Conservation (phyloP, 306 rosid genomes). For the Clitoria ternatea region DNA sequence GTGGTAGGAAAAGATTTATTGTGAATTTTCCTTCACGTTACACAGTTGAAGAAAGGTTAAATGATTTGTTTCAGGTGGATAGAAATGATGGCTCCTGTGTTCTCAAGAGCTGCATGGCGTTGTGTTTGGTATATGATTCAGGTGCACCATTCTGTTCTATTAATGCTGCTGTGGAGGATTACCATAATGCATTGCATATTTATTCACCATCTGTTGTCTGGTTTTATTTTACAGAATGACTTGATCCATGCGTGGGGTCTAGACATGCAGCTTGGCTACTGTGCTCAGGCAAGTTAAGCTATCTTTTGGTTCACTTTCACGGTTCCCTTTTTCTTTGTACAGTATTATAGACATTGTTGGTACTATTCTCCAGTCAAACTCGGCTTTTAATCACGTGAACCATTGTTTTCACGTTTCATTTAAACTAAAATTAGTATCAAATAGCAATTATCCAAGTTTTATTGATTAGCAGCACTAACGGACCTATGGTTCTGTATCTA, state of each 20-base stretch:
- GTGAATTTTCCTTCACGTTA: neutral
- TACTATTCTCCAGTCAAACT: neutral
- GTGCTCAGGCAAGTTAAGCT: constrained; percentile 75
- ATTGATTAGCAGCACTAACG: neutral
- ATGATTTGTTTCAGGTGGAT: constrained; percentile 71
- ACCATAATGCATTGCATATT: neutral
- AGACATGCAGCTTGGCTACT: constrained; percentile 88
- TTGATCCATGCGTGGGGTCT: constrained; percentile 98
- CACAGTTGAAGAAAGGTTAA: constrained; percentile 22
- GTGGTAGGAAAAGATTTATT: neutral
- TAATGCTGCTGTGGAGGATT: neutral
- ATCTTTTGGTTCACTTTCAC: constrained; percentile 11
- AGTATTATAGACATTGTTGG: neutral
- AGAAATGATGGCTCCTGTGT: constrained; percentile 99
- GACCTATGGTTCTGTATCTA: neutral
- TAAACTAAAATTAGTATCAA: neutral
- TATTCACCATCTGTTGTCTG: neutral
- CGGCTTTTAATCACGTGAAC: neutral
- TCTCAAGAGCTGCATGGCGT: constrained; percentile 86
- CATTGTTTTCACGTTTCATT: neutral
- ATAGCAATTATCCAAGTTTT: too few relatives aligned
- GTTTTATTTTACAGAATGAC: constrained; percentile 65
- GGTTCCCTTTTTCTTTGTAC: neutral
- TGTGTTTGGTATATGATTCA: constrained; percentile 96
- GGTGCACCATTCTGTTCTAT: constrained; percentile 37